phyloP scores from a whole-genome alignment of 768 basidiomycete genomes.

The Tremella fuciformis region DNA sequence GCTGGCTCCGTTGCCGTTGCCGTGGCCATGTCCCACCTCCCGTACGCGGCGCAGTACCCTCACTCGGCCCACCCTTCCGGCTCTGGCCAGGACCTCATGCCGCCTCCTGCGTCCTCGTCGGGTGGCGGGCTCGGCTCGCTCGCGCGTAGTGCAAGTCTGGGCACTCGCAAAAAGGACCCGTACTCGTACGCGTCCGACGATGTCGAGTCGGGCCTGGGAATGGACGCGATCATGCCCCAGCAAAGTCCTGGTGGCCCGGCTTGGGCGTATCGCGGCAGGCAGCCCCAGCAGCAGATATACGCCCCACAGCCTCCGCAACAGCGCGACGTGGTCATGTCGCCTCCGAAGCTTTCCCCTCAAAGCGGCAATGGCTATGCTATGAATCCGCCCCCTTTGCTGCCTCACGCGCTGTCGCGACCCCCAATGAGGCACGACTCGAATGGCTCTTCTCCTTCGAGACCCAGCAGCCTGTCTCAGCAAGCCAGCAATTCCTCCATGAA shows the following conservation, averaged over 20 bases:
- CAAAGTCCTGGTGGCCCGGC: background rate
- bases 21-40: background rate
- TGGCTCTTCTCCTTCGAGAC: constrained; percentile 16
- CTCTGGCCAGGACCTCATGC: constrained; percentile 26
- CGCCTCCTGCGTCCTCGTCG: constrained; percentile 26
- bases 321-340: constrained; percentile 32
- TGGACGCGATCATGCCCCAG: constrained; percentile 32
- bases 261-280: constrained; percentile 11
- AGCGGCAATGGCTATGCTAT: constrained; percentile 15
- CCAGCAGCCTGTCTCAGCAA: background rate
- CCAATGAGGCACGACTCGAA: constrained; percentile 15
- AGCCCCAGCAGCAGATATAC: constrained; percentile 9
- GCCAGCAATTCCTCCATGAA: constrained; percentile 13
- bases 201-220: constrained; percentile 47
- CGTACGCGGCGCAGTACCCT: constrained; percentile 9
- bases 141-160: constrained; percentile 46
- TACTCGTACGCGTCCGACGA: constrained; percentile 47
- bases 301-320: constrained; percentile 8
- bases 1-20: too few species aligned
- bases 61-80: constrained; percentile 14
- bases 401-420: constrained; percentile 22
- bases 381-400: constrained; percentile 43
- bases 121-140: constrained; percentile 31
- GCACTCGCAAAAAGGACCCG: constrained; percentile 46
- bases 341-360: constrained; percentile 5